Percentiles rank a stretch among this genome's conserved stretches.
phyloP scores from a whole-genome alignment of 106 monocot species.

The Dactylorhiza incarnata region DNA sequence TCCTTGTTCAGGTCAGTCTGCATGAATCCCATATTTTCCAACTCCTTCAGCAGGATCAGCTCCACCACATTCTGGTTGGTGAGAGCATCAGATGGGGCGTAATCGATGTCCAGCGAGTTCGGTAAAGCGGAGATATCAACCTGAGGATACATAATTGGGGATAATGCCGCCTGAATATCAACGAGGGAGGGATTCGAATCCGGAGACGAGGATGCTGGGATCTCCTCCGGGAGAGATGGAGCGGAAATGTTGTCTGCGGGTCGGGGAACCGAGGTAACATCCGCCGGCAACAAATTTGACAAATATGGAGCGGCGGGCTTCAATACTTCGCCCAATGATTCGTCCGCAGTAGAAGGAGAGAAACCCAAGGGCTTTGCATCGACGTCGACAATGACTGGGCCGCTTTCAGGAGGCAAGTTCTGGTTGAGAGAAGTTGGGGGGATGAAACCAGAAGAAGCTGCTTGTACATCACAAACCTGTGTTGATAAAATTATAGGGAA shows the following conservation, averaged over 20 bases:
- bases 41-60: slow-evolving; percentile 52
- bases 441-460: background rate
- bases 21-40: slow-evolving; percentile 83
- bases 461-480: slow-evolving; percentile 31
- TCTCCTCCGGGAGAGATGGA: background rate
- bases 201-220: slow-evolving; percentile 6
- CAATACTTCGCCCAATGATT: background rate
- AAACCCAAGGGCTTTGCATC: slow-evolving; percentile 18
- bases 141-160: slow-evolving; percentile 19
- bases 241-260: background rate
- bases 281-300: background rate
- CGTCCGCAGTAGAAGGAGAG: background rate
- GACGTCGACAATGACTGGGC: slow-evolving; percentile 15
- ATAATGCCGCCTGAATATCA: background rate
- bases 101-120: background rate
- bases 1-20: slow-evolving; percentile 82
- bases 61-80: slow-evolving; percentile 24
- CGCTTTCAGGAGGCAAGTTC: slow-evolving; percentile 36
- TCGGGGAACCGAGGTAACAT: background rate
- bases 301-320: background rate
- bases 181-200: background rate
- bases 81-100: background rate
- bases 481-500: background rate
- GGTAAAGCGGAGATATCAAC: slow-evolving; percentile 13
- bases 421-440: slow-evolving; percentile 17